phyloP scores from a whole-genome alignment of 108 stramenopile genomes.

The Schizochytrium sp. region DNA sequence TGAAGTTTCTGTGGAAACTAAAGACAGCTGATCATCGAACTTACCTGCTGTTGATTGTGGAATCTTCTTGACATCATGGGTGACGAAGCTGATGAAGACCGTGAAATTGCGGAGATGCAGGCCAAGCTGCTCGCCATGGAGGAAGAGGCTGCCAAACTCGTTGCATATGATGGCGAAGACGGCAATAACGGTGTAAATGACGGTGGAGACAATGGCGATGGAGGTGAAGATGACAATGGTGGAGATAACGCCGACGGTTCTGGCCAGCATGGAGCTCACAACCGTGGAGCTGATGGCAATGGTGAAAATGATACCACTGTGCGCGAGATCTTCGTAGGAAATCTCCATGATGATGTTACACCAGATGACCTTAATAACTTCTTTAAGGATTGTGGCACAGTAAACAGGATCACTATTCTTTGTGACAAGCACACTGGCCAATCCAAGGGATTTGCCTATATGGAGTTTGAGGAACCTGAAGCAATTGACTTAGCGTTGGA shows the following conservation, averaged over 20 bases:
- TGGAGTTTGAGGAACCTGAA: conserved; percentile 80
- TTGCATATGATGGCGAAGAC: not conserved
- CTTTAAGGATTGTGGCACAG: conserved; percentile 93
- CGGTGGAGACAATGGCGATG: not conserved
- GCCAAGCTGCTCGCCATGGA: conserved; percentile 61
- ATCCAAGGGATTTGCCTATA: conserved; percentile 85
- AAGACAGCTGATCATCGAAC: too few relatives aligned
- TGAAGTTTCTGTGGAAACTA: too few relatives aligned
- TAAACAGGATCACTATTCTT: conserved; percentile 97
- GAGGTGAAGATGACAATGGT: not conserved
- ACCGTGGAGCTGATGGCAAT: not conserved
- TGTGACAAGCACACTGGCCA: conserved; percentile 94
- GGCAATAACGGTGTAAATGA: not conserved
- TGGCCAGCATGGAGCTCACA: not conserved
- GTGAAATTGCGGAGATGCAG: conserved; percentile 49
- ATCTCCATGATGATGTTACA: conserved; percentile 94
- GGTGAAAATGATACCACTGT: not conserved
- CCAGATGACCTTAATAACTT: conserved; percentile 93
- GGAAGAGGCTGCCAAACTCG: conserved; percentile 57
- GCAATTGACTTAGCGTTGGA: conserved; percentile 92
- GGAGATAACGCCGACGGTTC: not conserved
- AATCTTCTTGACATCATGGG: not conserved
- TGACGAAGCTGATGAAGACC: conserved; percentile 18
- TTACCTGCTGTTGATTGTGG: too few relatives aligned
- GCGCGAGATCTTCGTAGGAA: conserved; percentile 88